Percentiles rank a stretch among this genome's conserved stretches.
Conservation (phyloP, 495 filamentous ascomycete species). For the Penicillium macrosclerotiorum region DNA sequence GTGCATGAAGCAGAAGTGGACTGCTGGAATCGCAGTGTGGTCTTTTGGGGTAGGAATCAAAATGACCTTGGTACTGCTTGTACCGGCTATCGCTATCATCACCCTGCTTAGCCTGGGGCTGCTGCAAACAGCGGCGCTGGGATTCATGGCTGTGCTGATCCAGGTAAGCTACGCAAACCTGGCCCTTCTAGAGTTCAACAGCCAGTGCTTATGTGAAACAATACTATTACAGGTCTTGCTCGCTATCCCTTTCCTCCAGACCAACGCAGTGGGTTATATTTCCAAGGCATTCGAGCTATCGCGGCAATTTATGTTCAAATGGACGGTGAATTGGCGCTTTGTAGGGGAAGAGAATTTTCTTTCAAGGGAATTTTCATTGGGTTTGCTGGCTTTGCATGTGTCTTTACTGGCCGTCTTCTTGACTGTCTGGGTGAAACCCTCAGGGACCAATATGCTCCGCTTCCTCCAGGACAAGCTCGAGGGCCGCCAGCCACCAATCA, state of each 20-base stretch:
- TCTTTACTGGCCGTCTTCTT: constrained; percentile 61
- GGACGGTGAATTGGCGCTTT: constrained; percentile 99
- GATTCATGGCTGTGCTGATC: constrained; percentile 65
- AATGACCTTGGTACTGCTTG: constrained; percentile 82
- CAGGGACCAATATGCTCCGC: constrained; percentile 40
- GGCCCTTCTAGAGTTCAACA: no score
- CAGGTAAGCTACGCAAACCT: constrained; percentile 50
- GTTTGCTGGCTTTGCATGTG: constrained; percentile 67
- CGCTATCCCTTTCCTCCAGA: constrained; percentile 71
- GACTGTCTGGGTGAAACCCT: constrained; percentile 55
- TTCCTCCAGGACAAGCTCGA: constrained; percentile 52
- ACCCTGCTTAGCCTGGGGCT: constrained; percentile 69
- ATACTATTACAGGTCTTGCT: constrained; percentile 52
- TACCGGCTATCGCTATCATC: constrained; percentile 74
- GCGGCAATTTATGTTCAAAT: constrained; percentile 88
- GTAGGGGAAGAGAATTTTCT: constrained; percentile 79
- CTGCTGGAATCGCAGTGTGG: constrained; percentile 67
- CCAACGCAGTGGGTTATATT: constrained; percentile 68
- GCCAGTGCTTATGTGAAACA: neutral
- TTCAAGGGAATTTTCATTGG: constrained; percentile 67
- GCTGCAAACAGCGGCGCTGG: constrained; percentile 60
- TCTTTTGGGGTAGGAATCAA: constrained; percentile 82
- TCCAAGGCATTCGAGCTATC: constrained; percentile 84
- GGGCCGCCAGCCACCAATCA: constrained; percentile 51
- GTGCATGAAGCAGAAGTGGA: constrained; percentile 71